Evolutionary conservation across 345 rosid genomes (phyloP).

Genomic region (Kernera saxatilis): DNA sequence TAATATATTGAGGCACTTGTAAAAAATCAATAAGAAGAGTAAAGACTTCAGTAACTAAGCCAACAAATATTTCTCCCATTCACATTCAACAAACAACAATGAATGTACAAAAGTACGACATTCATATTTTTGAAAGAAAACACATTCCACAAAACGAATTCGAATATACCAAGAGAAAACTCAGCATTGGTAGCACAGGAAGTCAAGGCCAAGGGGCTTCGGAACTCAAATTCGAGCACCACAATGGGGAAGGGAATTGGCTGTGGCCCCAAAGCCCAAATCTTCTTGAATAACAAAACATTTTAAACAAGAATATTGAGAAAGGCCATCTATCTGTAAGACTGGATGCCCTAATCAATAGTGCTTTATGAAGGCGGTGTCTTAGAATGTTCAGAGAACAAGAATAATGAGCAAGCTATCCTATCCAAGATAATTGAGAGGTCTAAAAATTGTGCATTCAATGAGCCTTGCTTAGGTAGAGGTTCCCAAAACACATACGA

Average conservation of each 20-base stretch:
- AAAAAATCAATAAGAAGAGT: conserved; percentile 1
- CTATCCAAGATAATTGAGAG: conserved; percentile 11
- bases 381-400: conserved; percentile 1
- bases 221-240: conserved; percentile 1
- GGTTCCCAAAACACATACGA: background rate
- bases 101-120: background rate
- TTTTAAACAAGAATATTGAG: background rate
- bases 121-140: background rate
- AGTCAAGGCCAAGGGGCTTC: background rate
- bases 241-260: background rate
- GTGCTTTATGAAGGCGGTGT: background rate
- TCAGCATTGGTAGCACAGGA: background rate
- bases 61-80: background rate
- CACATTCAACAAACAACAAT: background rate
- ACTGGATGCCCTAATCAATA: background rate
- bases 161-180: background rate
- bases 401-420: conserved; percentile 4
- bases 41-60: conserved; percentile 3
- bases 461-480: background rate
- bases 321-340: background rate
- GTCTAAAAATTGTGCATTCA: background rate
- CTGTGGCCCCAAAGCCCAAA: background rate
- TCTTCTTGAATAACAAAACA: background rate
- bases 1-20: conserved; percentile 9
- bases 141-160: background rate